Base-by-base conservation (phyloP, 495 filamentous ascomycete genomes). In the Extremus antarcticus region DNA sequence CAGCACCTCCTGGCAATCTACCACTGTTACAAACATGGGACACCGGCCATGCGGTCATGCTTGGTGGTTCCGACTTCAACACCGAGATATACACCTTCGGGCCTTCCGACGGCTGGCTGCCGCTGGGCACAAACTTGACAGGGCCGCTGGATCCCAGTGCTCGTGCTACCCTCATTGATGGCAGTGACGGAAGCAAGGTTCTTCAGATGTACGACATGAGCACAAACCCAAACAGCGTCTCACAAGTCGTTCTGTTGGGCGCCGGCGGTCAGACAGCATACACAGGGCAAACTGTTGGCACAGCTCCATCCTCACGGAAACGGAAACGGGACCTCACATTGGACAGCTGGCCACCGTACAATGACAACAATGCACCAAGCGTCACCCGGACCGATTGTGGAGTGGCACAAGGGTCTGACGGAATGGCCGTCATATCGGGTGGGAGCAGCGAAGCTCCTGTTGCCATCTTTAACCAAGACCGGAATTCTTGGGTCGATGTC, bases 21-120 rank as follows among this genome's bases (percentile, higher is more conserved):
- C 92, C 92, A 0, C 73, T 89, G 47, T 73, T 98, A 11, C 65
- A 95, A 53, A 77, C 82, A 8, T 97, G 85, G 87, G 86, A 83
- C 55, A 70, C 79, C 43, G 76, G 75, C 38, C 73, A 85, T 63
- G 87, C 84, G 2, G 78, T 86, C 10, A 73, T 95, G 71, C 67
- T 97, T 50, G 90, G 90, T 46, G 92, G 91, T 8, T 76, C 77
- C 49, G 63, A 74, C 1, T 70, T 68, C 21, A 90, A 89, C 65
- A 81, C 68, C 1, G 70, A 78, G n/a, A 73, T 95, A 2, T 87
- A 78, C 69, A 72, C 76, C 51, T 83, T 95, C 51, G 74, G 67
- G 51, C 52, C 73, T 7, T 60, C 66, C 1, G 68, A 67, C 25
- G 78, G 78, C 40, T 97, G 90, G 91, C 60, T 64, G 10, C 70